A percentile compares a stretch with the other conserved stretches of the same genome.
phyloP scores from a whole-genome alignment of 106 monocot genomes.

The Amphibolis antarctica region DNA sequence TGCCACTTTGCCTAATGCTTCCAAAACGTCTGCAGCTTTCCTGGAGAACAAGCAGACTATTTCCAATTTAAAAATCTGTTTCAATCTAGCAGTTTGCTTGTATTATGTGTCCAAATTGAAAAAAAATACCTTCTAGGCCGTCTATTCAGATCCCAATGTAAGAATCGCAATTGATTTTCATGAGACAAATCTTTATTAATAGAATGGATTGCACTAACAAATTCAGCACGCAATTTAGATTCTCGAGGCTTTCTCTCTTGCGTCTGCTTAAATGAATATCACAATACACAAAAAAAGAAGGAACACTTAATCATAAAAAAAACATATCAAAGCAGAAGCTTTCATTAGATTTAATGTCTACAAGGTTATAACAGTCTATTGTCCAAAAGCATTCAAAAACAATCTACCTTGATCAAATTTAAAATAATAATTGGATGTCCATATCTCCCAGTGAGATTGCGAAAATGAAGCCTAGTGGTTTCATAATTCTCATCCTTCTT shows the following conservation, averaged over 20 bases:
- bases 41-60: conserved; percentile 13
- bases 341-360: too few relatives aligned
- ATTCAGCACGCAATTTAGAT: conserved; percentile 70
- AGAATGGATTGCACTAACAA: conserved; percentile 57
- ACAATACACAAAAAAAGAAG: background rate
- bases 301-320: background rate
- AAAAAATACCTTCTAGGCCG: conserved; percentile 51
- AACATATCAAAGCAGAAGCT: background rate
- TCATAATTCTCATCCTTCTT: conserved; percentile 56
- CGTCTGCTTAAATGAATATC: conserved; percentile 26
- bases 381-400: too few relatives aligned
- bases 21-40: conserved; percentile 51
- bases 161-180: conserved; percentile 50
- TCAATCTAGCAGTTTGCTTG: background rate
- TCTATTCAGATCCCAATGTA: conserved; percentile 62
- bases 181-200: conserved; percentile 53
- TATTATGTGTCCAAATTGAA: background rate
- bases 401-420: conserved; percentile 83
- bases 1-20: conserved; percentile 50
- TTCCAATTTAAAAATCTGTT: background rate
- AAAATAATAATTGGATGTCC: conserved; percentile 87
- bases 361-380: too few relatives aligned
- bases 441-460: conserved; percentile 83
- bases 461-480: conserved; percentile 96
- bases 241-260: conserved; percentile 73